phyloP scores from a whole-genome alignment of 2,329 filamentous ascomycete species.

The Beauveria sp. region DNA sequence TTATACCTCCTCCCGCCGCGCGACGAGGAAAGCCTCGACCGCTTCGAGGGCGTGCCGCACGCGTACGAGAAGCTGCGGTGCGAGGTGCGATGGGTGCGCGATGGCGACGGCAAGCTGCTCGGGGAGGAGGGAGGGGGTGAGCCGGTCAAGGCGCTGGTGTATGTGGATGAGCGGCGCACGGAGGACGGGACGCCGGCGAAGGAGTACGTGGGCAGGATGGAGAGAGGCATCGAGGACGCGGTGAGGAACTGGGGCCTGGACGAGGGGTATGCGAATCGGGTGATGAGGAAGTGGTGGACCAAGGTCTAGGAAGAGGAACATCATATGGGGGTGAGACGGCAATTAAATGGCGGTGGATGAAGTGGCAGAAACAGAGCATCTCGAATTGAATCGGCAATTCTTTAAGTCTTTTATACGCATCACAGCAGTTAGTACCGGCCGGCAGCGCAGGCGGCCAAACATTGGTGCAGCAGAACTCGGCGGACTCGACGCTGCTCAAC shows the following conservation, averaged over 20 bases:
- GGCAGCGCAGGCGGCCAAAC: not conserved
- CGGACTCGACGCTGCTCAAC: constrained; percentile 40
- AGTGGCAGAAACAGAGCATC: not conserved
- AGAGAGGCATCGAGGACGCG: constrained; percentile 54
- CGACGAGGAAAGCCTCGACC: constrained; percentile 47
- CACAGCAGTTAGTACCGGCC: not conserved
- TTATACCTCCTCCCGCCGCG: constrained; percentile 42
- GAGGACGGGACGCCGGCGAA: constrained; percentile 33
- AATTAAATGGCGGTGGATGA: too few species aligned
- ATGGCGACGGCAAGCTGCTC: constrained; percentile 17
- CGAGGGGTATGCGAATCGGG: constrained; percentile 42
- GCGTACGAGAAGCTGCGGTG: constrained; percentile 47
- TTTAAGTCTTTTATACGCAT: not conserved
- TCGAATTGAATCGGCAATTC: not conserved
- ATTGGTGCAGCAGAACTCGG: constrained; percentile 65
- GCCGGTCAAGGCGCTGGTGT: constrained; percentile 45
- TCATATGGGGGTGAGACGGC: too few species aligned
- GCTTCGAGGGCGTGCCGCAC: constrained; percentile 55
- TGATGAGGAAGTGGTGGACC: constrained; percentile 42
- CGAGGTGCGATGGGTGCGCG: constrained; percentile 25
- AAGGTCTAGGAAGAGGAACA: not conserved
- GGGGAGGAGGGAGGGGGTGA: constrained; percentile 12
- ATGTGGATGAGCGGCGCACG: constrained; percentile 43
- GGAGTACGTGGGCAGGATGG: constrained; percentile 60
- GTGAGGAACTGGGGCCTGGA: constrained; percentile 45